These are phyloP conservation scores for Eucalyptus erythrocorys DNA, from an alignment of 345 rosid genomes.

Conservation along the genomic window DNA sequence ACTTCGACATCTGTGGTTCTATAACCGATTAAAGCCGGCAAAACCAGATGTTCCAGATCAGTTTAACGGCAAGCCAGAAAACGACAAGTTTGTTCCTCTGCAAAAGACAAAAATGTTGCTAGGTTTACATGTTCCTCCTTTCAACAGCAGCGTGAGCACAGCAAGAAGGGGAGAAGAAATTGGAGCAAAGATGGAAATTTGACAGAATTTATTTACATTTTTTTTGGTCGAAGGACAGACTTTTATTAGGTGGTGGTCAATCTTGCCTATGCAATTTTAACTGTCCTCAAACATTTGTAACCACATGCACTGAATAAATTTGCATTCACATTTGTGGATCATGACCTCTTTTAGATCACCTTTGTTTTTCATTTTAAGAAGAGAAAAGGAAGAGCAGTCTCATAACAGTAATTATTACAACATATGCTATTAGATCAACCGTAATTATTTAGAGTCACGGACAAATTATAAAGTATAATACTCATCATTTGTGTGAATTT, in stretches of 20 bases:
- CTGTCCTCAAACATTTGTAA: background rate
- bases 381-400: too few species aligned
- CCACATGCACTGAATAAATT: too few species aligned
- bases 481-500: background rate
- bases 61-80: background rate
- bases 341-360: fast-evolving
- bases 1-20: background rate
- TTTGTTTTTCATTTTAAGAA: background rate
- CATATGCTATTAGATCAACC: background rate
- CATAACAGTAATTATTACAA: too few species aligned
- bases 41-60: background rate
- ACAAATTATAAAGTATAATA: background rate
- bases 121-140: background rate
- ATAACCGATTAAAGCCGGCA: background rate
- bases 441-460: background rate
- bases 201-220: background rate
- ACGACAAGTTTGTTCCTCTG: background rate
- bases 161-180: background rate
- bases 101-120: background rate
- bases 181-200: background rate
- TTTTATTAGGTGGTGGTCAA: too few species aligned
- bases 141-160: background rate
- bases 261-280: background rate
- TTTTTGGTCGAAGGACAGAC: too few species aligned
- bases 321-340: background rate